These are phyloP conservation scores for Nakataea oryzae DNA, from an alignment of 2,329 filamentous ascomycete genomes.

Conservation along the genomic window DNA sequence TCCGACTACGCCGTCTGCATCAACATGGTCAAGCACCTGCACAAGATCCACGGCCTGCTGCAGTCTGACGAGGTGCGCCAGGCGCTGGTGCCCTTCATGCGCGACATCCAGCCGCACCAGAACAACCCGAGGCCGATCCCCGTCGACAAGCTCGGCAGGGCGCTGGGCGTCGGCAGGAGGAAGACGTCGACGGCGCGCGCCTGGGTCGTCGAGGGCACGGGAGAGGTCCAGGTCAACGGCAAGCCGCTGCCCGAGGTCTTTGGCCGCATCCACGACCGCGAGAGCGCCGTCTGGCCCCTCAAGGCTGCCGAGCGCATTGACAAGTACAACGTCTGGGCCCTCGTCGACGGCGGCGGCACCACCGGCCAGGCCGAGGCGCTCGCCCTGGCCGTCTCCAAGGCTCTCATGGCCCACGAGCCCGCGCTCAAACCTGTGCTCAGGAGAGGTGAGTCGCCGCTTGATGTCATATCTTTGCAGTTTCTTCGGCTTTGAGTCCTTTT, in stretches of 20 bases:
- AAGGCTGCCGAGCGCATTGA: conserved; percentile 73
- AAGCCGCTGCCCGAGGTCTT: conserved; percentile 76
- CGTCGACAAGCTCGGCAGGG: conserved; percentile 68
- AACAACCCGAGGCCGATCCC: conserved; percentile 51
- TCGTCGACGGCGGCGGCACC: conserved; percentile 75
- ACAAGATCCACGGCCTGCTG: conserved; percentile 72
- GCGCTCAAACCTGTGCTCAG: conserved; percentile 78
- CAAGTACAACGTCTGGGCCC: conserved; percentile 94
- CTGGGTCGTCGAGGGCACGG: conserved; percentile 85
- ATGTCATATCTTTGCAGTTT: neutral
- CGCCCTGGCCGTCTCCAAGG: conserved; percentile 81
- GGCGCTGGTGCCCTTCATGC: conserved; percentile 60
- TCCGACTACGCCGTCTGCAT: conserved; percentile 73
- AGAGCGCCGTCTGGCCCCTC: conserved; percentile 87
- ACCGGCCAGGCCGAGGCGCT: conserved; percentile 95
- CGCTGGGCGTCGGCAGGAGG: conserved; percentile 71
- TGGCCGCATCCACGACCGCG: conserved; percentile 80
- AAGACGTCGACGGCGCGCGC: conserved; percentile 81
- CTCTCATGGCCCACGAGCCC: conserved; percentile 83
- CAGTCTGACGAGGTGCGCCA: conserved; percentile 58
- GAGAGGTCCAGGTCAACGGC: conserved; percentile 83
- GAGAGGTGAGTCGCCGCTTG: conserved; percentile 59
- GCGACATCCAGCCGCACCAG: conserved; percentile 61
- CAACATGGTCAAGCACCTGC: conserved; percentile 65
- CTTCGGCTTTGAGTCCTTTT: neutral